Evolutionary conservation across 1,139 yeast genomes (phyloP).

Genomic region (Groenewaldozyma auringiensis): DNA sequence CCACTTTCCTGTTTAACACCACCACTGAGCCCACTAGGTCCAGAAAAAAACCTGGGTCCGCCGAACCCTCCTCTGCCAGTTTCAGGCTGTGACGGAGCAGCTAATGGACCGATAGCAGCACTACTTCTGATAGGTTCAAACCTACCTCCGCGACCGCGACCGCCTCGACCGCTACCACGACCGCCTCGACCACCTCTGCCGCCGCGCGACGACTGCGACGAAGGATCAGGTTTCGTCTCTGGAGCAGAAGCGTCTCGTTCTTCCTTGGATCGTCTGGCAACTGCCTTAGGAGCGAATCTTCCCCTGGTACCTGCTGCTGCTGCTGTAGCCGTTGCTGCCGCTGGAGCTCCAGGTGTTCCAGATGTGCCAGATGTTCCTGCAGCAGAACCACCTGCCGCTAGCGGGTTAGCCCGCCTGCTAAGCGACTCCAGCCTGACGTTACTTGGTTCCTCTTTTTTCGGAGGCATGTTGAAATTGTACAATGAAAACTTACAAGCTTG

Average conservation of each 20-base stretch:
- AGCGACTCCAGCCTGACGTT: conserved; percentile 9
- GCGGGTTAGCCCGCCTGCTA: conserved; percentile 4
- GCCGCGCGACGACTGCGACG: conserved; percentile 8
- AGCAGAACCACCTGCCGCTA: conserved; percentile 2
- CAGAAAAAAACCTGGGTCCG: background rate
- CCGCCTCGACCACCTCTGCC: conserved; percentile 6
- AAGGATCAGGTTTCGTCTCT: conserved; percentile 37
- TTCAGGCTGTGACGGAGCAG: conserved; percentile 20
- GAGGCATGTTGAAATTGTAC: conserved; percentile 4
- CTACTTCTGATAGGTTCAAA: conserved; percentile 27
- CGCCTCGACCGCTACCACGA: conserved; percentile 17
- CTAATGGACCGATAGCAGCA: conserved; percentile 31
- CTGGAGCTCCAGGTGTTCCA: background rate
- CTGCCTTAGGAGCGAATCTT: conserved; percentile 78
- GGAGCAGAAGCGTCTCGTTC: conserved; percentile 77
- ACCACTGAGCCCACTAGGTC: background rate
- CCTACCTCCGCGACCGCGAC: conserved; percentile 19
- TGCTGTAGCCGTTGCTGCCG: background rate
- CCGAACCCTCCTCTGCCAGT: background rate
- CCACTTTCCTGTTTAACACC: background rate
- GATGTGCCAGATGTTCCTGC: background rate
- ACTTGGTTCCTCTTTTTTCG: background rate
- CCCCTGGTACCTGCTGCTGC: conserved; percentile 38
- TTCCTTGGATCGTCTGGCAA: conserved; percentile 72
- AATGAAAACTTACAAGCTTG: too few relatives aligned